A percentile compares a stretch with the other conserved stretches of the same genome.
Evolutionary conservation across 2,329 filamentous ascomycete species (phyloP).

Genomic region (Endoconidiophora polonica): DNA sequence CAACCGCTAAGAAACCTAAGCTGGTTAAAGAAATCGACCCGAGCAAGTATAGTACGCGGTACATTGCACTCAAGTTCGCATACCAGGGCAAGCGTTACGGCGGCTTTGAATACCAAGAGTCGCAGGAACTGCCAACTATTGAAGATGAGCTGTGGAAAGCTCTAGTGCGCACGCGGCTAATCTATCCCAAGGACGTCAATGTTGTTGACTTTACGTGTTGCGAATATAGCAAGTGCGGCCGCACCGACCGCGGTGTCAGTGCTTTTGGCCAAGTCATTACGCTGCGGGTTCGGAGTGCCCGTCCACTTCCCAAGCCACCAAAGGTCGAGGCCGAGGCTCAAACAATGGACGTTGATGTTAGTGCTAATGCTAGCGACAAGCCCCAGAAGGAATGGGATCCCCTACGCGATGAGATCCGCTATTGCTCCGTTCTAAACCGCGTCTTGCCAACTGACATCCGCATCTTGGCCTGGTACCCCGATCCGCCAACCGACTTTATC

Average conservation of each 20-base stretch:
- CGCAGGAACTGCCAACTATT: slow-evolving; percentile 59
- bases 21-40: slow-evolving; percentile 46
- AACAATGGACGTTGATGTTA: slow-evolving; percentile 8
- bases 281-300: slow-evolving; percentile 63
- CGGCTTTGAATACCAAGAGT: slow-evolving; percentile 74
- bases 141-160: slow-evolving; percentile 93
- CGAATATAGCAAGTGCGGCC: slow-evolving; percentile 88
- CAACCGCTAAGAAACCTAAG: slow-evolving; percentile 23
- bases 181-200: slow-evolving; percentile 49
- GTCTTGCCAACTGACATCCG: slow-evolving; percentile 81
- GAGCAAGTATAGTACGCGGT: slow-evolving; percentile 63
- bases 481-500: slow-evolving; percentile 63
- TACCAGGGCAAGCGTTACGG: slow-evolving; percentile 86
- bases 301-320: slow-evolving; percentile 32
- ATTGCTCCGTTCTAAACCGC: slow-evolving; percentile 69
- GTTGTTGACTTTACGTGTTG: slow-evolving; percentile 64
- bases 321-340: slow-evolving; percentile 16
- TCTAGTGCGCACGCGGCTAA: slow-evolving; percentile 62
- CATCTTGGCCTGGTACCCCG: slow-evolving; percentile 82
- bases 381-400: slow-evolving; percentile 38
- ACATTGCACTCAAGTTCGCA: slow-evolving; percentile 82
- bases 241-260: slow-evolving; percentile 85
- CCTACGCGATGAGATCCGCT: slow-evolving; percentile 65
- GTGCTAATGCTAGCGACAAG: slow-evolving; percentile 4
- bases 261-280: slow-evolving; percentile 93